phyloP scores from a whole-genome alignment of 306 rosid genomes.

The Inga leiocalycina region DNA sequence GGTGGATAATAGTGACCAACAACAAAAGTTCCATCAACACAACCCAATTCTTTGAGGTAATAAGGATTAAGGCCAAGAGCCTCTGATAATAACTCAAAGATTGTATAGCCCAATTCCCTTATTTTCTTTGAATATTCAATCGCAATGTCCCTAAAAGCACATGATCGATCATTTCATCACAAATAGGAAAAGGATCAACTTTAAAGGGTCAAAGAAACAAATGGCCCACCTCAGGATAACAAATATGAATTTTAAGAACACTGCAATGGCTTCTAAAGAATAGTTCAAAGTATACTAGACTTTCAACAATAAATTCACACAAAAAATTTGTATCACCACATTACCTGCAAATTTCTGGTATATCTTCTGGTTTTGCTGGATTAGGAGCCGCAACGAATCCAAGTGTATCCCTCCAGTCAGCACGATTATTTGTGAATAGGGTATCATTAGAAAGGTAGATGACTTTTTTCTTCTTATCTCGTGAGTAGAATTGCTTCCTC shows the following conservation, averaged over 20 bases:
- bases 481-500: constrained; percentile 24
- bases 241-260: not conserved
- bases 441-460: constrained; percentile 40
- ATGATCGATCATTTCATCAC: constrained; percentile 5
- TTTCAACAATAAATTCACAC: no score
- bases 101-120: constrained; percentile 31
- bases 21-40: constrained; percentile 37
- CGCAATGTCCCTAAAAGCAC: constrained; percentile 47
- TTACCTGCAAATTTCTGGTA: constrained; percentile 42
- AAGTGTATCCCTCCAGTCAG: constrained; percentile 59
- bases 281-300: no score
- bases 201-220: not conserved
- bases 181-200: no score
- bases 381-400: constrained; percentile 36
- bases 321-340: not conserved
- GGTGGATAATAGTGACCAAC: constrained; percentile 48
- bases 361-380: constrained; percentile 38
- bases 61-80: constrained; percentile 45
- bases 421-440: constrained; percentile 29
- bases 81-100: constrained; percentile 56
- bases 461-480: not conserved
- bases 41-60: constrained; percentile 37
- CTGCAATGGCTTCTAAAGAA: not conserved
- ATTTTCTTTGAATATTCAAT: constrained; percentile 42
- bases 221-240: not conserved